Base-by-base conservation (phyloP, 495 filamentous ascomycete species). In the Penicillium nucicola region DNA sequence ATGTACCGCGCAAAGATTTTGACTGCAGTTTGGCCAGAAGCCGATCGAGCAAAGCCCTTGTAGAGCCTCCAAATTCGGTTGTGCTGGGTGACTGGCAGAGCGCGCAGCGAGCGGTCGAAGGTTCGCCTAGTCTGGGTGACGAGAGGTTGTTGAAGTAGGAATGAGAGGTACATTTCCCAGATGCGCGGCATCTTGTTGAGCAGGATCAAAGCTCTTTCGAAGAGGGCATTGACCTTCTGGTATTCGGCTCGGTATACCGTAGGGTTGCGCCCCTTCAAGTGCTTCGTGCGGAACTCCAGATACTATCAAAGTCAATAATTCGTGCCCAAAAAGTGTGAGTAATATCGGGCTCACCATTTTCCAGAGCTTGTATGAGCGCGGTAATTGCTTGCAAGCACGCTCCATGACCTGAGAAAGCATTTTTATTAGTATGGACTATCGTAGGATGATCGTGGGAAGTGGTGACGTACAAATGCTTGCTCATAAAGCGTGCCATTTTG, bases 181-280 rank as follows among this genome's bases (percentile, higher is more conserved):
- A 97, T 93, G 52, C 83, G 80, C 39, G 95, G 95, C 95, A 99
- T 99, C 71, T 99, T 99, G 75, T 97, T 97, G 56, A 99, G 81
- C 8, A 99, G 78, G 52, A 97, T 88, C 31, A 99, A 74, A 9
- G 95, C 92, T 56, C 90, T 83, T 70, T 99, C 95, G 60, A 96
- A 99, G 23, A 97, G 82, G 39, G 90, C 81, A 66, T 99, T 97
- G 63, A 99, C 92, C 67, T 97, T 97, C 56, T 81, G 78, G 67
- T 86, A 97, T 61, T 97, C 92, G 45, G 82, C 74, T 23, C 82
- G 82, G 68, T 89, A 89, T 32, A 84, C 82, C 51, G 87, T 88
- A 32, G 92, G 82, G 65, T 96, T 97, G 58, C 90, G 84, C 62
- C 86, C 86, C 28, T 81, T 78, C 48, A 96, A 77, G 69, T 97